Base-by-base conservation (phyloP, 1,284 basidiomycete species). In the Fistulinella staudtii region DNA sequence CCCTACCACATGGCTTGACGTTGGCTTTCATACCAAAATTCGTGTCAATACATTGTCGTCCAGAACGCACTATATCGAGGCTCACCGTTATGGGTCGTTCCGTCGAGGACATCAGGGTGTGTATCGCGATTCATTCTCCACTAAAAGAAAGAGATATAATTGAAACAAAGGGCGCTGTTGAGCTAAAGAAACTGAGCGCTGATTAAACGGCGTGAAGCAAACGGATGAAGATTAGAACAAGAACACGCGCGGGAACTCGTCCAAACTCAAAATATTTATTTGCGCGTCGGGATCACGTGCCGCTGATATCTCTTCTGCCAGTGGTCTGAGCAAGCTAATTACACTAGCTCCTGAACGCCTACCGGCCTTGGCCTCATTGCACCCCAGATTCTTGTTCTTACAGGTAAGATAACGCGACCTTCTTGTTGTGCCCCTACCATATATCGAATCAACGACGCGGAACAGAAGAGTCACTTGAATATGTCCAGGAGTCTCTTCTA, bases 201-300 rank as follows among this genome's bases (percentile, higher is more conserved):
- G n/a, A 41, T 45, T 48, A 33, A 49, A 43, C 43, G 52, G 57
- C 49, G 55, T 46, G 56, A 42, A 51, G 35, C 41, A 55, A 54
- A 34, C 20, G 30, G 28, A 45, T 38, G 46, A 45, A 35, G 50
- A 41, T 17, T 30, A 50, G 51, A 53, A 60, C 51, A 55, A 60
- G 49, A 49, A 41, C 17, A 28, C 33, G 41, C 34, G 41, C 34
- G n/a, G n/a, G n/a, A n/a, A n/a, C n/a, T n/a, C n/a, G n/a, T n/a
- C n/a, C n/a, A n/a, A n/a, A n/a, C n/a, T n/a, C n/a, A n/a, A n/a
- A n/a, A 39, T 48, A 67, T 60, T 61, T 61, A 68, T 68, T 52
- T 17, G 47, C 67, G 65, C 58, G 66, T 58, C 43, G 0, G 14
- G 42, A 24, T 65, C 64, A 56, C 65, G 61, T 68, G 67, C 21